Conservation (phyloP, 345 rosid genomes). For the Heritiera fomes region DNA sequence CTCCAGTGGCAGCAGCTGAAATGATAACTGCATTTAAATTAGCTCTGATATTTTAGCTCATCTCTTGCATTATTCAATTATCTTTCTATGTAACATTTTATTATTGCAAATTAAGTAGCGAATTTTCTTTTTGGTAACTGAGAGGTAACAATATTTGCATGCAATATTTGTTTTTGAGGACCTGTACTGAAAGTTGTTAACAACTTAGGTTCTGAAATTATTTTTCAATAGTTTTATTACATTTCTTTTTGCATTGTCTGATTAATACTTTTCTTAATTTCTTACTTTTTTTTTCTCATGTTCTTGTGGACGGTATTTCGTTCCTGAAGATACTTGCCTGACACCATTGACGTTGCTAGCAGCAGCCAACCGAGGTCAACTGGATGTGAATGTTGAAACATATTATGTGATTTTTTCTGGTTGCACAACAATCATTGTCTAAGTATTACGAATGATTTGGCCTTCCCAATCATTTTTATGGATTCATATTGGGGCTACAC, state of each 20-base stretch:
- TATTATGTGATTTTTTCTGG: slow-evolving; percentile 1
- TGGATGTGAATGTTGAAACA: slow-evolving; percentile 55
- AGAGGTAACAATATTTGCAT: not conserved
- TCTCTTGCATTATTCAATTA: not conserved
- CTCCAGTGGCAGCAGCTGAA: not conserved
- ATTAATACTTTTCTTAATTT: not conserved
- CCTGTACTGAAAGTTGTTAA: not conserved
- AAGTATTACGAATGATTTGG: slow-evolving; percentile 26
- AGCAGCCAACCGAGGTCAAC: slow-evolving; percentile 50
- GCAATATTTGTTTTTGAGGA: not conserved
- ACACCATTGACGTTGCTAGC: slow-evolving; percentile 58
- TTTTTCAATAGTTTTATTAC: not conserved
- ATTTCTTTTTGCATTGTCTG: not conserved
- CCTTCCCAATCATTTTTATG: slow-evolving; percentile 19
- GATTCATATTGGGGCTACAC: slow-evolving; percentile 26
- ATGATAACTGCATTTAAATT: not conserved
- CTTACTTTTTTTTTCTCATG: not conserved
- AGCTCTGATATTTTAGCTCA: not conserved
- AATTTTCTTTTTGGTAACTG: not conserved
- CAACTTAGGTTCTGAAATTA: not conserved
- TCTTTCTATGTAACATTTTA: not conserved
- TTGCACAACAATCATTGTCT: slow-evolving; percentile 13
- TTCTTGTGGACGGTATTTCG: slow-evolving; percentile 13
- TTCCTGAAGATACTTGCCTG: slow-evolving; percentile 55
- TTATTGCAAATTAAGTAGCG: not conserved